Base-by-base conservation (phyloP, 768 basidiomycete genomes). In the Mycena kentingensis region DNA sequence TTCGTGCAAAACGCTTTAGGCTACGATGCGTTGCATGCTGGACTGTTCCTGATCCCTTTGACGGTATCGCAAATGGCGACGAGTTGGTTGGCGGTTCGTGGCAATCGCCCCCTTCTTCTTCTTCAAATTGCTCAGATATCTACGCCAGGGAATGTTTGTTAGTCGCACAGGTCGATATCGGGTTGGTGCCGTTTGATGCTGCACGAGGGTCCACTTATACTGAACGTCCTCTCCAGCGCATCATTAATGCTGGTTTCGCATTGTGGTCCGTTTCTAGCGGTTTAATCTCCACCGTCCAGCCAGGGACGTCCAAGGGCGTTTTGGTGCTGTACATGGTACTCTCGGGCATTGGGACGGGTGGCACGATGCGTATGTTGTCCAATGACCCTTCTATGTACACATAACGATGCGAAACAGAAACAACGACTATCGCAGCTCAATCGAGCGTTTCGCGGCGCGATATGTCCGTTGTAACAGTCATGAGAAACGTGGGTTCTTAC, bases 1-100 rank as follows among this genome's bases (percentile, higher is more conserved):
- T 89, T 81, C 64, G 87, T 88, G 68, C 88, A 90, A 68, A 80
- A 87, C 10, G 85, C 80, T 3, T 67, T 84, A n/a, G 83, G 82
- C 4, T 82, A 79, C 54, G 78, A 80, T 7, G 83, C 89, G 1
- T 81, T 88, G 36, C 78, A 75, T 10, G 75, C 76, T 6, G 83
- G 82, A 1, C 67, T 88, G 2, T 83, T 89, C 60, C 74, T 90
- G 0, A 78, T 93, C 8, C 88, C 88, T 0, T 71, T 89, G 18
- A 75, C 90, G 11, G 72, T 87, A 16, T 79, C 79, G 32, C 86
- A 88, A 60, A 84, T 85, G 42, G 60, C 78, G 1, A 73, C 79
- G 2, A 85, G 78, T 57, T 82, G 79, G 73, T 64, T 76, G n/a
- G 65, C 80, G n/a, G 81, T 84, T 63, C 19, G 81, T 61, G n/a